Percentiles rank a stretch among this genome's conserved stretches.
Evolutionary conservation across 1,284 basidiomycete species (phyloP).

Genomic region (Lentinula novae-zelandiae): DNA sequence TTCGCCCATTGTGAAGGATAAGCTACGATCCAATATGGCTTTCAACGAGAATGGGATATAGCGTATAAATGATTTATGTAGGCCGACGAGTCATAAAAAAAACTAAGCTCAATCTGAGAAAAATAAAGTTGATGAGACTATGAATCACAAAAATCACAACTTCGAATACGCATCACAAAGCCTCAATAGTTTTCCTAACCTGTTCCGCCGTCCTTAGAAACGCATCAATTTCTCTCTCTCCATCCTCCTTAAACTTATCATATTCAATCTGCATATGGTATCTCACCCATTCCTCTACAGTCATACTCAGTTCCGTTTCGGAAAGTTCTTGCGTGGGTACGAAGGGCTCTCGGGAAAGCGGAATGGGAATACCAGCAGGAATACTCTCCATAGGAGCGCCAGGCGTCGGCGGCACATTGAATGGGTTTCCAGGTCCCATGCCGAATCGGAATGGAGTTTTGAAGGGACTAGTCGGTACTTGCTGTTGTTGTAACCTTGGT

Average conservation of each 20-base stretch:
- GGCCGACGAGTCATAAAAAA: too few species aligned
- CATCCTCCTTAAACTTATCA: conserved; percentile 59
- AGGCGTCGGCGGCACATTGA: conserved; percentile 12
- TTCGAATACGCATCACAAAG: conserved; percentile 3
- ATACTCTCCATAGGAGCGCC: background rate
- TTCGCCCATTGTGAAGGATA: too few species aligned
- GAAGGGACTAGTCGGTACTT: background rate
- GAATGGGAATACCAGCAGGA: conserved; percentile 16
- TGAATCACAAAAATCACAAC: background rate
- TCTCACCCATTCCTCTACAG: conserved; percentile 74
- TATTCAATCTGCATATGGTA: conserved; percentile 65
- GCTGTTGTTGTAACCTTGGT: conserved; percentile 10
- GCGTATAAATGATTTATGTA: too few species aligned
- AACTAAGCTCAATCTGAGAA: background rate
- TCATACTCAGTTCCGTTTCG: conserved; percentile 66
- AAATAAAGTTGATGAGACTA: background rate
- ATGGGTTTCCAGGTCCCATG: conserved; percentile 3
- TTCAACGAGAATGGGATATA: too few species aligned
- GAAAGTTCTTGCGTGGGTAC: conserved; percentile 40
- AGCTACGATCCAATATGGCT: too few species aligned
- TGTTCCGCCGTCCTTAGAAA: conserved; percentile 61
- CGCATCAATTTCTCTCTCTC: conserved; percentile 51
- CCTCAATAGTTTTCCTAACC: conserved; percentile 31
- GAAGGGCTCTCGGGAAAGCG: conserved; percentile 38
- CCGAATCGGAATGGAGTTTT: conserved; percentile 7